Conservation (phyloP, 208 protist species). For the Entamoeba moshkovskii region DNA sequence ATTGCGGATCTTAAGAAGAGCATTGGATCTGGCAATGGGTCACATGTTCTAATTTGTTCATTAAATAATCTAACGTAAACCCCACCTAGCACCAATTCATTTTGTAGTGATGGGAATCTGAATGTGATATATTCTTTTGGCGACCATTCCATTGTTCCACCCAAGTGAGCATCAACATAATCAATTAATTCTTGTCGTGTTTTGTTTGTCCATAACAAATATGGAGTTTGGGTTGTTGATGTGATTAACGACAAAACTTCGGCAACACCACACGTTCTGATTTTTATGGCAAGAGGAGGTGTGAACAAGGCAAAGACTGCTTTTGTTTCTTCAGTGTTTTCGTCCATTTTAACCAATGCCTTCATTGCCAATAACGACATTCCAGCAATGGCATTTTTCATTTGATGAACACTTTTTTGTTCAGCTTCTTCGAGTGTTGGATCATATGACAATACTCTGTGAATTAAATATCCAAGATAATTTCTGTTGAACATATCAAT, state of each 20-base stretch:
- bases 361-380: neutral
- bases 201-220: neutral
- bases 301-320: neutral
- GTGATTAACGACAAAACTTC: neutral
- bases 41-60: neutral
- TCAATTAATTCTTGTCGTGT: neutral
- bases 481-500: neutral
- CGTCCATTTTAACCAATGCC: neutral
- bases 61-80: neutral
- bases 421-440: neutral
- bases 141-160: neutral
- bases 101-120: neutral
- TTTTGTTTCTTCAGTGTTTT: neutral
- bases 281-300: neutral
- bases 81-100: neutral
- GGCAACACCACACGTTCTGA: neutral
- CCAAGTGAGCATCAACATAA: neutral
- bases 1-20: neutral
- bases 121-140: neutral
- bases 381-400: constrained; percentile 1
- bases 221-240: neutral
- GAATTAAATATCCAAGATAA: neutral
- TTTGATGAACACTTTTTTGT: neutral
- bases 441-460: neutral
- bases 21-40: neutral